phyloP scores from a whole-genome alignment of 257 asterid species.

The Ehretia macrophylla region DNA sequence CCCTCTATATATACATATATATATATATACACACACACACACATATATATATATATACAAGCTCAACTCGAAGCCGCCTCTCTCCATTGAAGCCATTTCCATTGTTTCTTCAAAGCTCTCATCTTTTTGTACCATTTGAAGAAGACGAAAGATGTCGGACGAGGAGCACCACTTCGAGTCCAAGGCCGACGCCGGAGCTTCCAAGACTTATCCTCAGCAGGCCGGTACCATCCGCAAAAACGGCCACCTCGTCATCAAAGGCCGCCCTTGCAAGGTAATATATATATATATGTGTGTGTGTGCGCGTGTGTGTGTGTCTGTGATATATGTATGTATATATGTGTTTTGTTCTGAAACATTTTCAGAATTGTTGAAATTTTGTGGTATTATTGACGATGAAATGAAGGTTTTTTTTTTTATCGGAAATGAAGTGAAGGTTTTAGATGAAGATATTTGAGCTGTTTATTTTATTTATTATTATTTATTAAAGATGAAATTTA shows the following conservation, averaged over 20 bases:
- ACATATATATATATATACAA: not conserved
- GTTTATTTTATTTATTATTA: too few species aligned
- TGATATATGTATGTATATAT: too few species aligned
- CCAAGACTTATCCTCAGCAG: conserved; percentile 42
- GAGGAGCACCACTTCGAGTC: conserved; percentile 44
- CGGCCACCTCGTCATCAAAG: conserved; percentile 36
- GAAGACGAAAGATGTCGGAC: conserved; percentile 29
- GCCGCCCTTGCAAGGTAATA: conserved; percentile 43
- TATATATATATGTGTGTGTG: too few species aligned
- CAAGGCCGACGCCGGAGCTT: conserved; percentile 46
- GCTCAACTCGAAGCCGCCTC: conserved; percentile 3
- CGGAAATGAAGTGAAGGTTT: too few species aligned
- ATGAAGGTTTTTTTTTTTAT: too few species aligned
- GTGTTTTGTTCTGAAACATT: too few species aligned
- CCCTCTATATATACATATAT: conserved; percentile 1
- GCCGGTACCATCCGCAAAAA: conserved; percentile 43
- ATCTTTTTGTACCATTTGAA: not conserved
- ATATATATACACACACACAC: not conserved
- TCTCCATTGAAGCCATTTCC: not conserved
- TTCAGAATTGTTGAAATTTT: too few species aligned
- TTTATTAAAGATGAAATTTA: too few species aligned
- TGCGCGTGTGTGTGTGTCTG: too few species aligned
- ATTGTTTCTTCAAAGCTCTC: not conserved
- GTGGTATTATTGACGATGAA: too few species aligned
- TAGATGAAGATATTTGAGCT: too few species aligned